Percentiles rank a stretch among this genome's conserved stretches.
Conservation (phyloP, 306 rosid species). For the Gastrolobium villosum region DNA sequence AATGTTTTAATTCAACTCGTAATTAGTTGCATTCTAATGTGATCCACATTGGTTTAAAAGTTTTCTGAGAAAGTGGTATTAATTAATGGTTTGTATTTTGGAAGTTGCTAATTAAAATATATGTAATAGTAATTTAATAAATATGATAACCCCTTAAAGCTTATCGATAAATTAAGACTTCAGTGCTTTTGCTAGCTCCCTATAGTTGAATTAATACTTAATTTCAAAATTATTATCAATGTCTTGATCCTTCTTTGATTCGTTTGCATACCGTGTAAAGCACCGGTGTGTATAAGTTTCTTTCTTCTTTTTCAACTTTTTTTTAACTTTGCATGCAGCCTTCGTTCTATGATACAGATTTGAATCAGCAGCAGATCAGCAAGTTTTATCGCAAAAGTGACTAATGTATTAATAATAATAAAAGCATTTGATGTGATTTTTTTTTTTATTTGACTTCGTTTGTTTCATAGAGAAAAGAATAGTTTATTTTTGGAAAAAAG, state of each 20-base stretch:
- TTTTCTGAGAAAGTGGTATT: neutral
- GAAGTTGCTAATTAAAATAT: neutral
- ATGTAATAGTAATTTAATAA: neutral
- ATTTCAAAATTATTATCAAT: neutral
- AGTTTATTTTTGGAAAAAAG: constrained; percentile 22
- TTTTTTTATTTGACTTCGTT: constrained; percentile 29
- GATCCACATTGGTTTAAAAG: neutral
- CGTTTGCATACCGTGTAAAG: constrained; percentile 60
- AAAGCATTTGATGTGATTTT: constrained; percentile 10
- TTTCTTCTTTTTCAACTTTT: neutral
- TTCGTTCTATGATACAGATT: constrained; percentile 37
- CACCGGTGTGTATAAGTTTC: constrained; percentile 48
- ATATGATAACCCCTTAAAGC: neutral
- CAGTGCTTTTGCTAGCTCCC: neutral
- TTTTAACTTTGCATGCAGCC: neutral
- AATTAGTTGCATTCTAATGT: neutral
- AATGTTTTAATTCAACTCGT: neutral
- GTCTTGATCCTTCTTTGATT: constrained; percentile 23
- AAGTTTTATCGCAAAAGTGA: constrained; percentile 11
- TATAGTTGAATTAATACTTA: neutral
- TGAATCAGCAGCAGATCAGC: constrained; percentile 41
- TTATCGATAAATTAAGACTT: constrained; percentile 1
- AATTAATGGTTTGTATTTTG: neutral
- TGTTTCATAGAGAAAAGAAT: neutral
- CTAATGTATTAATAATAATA: constrained; percentile 11